Evolutionary conservation across 257 asterid species (phyloP).

Genomic region (Marsdenia floribunda): DNA sequence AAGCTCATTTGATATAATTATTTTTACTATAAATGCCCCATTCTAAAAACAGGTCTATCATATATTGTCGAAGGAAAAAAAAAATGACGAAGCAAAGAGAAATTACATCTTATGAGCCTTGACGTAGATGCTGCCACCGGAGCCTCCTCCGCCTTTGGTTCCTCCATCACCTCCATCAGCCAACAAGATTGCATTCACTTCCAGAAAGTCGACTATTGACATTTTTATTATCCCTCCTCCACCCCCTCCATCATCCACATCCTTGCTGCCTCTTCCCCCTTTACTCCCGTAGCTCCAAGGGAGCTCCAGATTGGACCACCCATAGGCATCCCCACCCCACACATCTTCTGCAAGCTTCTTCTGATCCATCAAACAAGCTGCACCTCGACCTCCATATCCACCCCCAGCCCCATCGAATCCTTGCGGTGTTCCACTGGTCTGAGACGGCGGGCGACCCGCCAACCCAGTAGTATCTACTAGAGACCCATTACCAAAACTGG

Average conservation of each 20-base stretch:
- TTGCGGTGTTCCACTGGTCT: constrained; percentile 95
- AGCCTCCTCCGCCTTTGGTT: constrained; percentile 90
- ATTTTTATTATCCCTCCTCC: constrained; percentile 88
- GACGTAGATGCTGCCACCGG: constrained; percentile 94
- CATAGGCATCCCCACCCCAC: constrained; percentile 96
- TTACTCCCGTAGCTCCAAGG: constrained; percentile 91
- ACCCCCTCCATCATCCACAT: constrained; percentile 92
- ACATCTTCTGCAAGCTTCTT: constrained; percentile 81
- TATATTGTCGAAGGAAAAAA: constrained; percentile 13
- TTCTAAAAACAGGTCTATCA: neutral
- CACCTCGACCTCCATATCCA: constrained; percentile 98
- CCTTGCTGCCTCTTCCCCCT: constrained; percentile 82
- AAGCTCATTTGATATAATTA: neutral
- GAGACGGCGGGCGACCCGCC: constrained; percentile 81
- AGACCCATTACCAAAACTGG: constrained; percentile 56
- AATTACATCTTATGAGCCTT: constrained; percentile 73
- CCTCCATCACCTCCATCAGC: constrained; percentile 95
- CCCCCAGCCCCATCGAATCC: constrained; percentile 96
- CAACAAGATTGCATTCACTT: constrained; percentile 80
- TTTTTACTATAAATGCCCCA: neutral
- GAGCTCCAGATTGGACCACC: constrained; percentile 68
- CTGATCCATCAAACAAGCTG: constrained; percentile 66
- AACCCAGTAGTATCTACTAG: constrained; percentile 73
- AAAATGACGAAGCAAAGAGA: constrained; percentile 19
- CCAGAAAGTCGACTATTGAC: constrained; percentile 44